Evolutionary conservation across 2,329 filamentous ascomycete genomes (phyloP).

Genomic region (Chaetomiaceae sp.): DNA sequence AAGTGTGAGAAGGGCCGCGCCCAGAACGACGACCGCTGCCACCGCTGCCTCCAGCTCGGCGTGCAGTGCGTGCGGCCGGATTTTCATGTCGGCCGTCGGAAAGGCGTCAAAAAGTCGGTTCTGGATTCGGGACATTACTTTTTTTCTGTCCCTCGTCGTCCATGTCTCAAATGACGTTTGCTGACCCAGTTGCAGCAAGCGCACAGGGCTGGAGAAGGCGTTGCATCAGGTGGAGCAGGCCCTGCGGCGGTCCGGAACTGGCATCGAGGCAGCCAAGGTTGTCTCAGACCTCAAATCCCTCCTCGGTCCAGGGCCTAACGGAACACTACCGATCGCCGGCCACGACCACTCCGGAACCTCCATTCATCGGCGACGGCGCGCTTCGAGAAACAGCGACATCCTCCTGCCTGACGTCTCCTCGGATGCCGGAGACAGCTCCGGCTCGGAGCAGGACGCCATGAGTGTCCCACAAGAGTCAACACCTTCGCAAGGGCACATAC

Average conservation of each 20-base stretch:
- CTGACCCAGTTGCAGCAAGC: constrained; percentile 47
- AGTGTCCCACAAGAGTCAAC: constrained; percentile 23
- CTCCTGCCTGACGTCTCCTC: constrained; percentile 23
- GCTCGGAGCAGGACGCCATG: constrained; percentile 27
- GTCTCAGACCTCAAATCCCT: constrained; percentile 39
- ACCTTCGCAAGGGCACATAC: constrained; percentile 24
- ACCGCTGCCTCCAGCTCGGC: constrained; percentile 53
- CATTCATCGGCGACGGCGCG: neutral
- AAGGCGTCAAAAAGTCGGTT: constrained; percentile 66
- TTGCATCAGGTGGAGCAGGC: constrained; percentile 69
- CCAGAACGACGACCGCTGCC: constrained; percentile 47
- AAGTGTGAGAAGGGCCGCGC: constrained; percentile 54
- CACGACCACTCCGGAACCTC: constrained; percentile 11
- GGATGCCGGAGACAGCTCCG: constrained; percentile 25
- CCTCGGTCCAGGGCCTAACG: constrained; percentile 28
- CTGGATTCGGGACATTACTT: neutral
- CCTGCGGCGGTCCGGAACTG: constrained; percentile 47
- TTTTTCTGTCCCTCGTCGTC: neutral
- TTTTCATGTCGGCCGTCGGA: constrained; percentile 68
- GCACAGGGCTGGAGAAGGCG: constrained; percentile 67
- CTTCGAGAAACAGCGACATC: constrained; percentile 17
- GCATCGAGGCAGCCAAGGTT: constrained; percentile 40
- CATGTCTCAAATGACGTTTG: neutral
- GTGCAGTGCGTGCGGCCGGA: constrained; percentile 61
- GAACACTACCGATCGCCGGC: constrained; percentile 7